Conservation (phyloP, 192 early-diverging fungal genomes). For the Backusella mclennaniae region DNA sequence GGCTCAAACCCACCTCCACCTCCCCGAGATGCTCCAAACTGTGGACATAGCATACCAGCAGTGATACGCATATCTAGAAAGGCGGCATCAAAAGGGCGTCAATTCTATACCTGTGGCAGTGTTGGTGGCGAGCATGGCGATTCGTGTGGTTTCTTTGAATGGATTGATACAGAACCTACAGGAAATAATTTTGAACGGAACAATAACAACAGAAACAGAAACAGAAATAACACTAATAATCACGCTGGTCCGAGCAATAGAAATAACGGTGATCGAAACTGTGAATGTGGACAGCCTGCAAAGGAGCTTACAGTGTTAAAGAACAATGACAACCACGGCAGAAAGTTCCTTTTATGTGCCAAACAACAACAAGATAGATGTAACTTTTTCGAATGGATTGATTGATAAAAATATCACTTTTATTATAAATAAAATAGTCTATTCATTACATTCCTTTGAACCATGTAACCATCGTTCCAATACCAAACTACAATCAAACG, state of each 20-base stretch:
- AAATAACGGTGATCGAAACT: neutral
- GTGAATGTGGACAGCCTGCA: neutral
- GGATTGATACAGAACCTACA: neutral
- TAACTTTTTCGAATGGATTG: neutral
- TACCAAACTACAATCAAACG: slow-evolving; percentile 90
- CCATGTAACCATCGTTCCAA: slow-evolving; percentile 90
- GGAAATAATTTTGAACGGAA: neutral
- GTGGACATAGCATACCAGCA: neutral
- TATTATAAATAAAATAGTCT: neutral
- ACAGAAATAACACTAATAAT: neutral
- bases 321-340: neutral
- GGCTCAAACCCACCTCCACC: neutral
- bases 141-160: slow-evolving; percentile 25
- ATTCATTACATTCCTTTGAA: slow-evolving; percentile 49
- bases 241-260: too few relatives aligned
- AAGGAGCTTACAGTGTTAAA: neutral
- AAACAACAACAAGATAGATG: neutral
- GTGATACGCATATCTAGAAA: slow-evolving; percentile 12
- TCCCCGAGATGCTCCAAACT: neutral
- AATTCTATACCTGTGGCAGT: slow-evolving; percentile 29
- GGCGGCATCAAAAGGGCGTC: slow-evolving; percentile 17
- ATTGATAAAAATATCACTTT: neutral
- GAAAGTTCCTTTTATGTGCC: neutral
- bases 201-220: neutral
- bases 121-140: neutral